phyloP scores from a whole-genome alignment of 331 rosid genomes.

The Pyracantha coccinea region DNA sequence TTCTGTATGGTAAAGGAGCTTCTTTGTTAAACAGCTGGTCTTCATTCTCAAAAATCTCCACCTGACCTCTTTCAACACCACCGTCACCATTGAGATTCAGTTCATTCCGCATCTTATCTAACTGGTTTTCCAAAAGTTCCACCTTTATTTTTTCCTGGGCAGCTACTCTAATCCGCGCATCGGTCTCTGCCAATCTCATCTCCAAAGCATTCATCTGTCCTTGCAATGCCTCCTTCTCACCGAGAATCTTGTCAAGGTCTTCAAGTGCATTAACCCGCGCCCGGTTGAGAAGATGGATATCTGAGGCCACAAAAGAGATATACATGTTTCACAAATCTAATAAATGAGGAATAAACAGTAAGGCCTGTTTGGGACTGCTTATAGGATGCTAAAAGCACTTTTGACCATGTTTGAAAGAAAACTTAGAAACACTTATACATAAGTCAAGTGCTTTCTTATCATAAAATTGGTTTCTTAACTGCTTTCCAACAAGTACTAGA shows the following conservation, averaged over 20 bases:
- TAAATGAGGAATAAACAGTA: not conserved
- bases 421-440: not conserved
- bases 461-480: not conserved
- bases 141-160: slow-evolving; percentile 63
- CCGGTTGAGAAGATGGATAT: slow-evolving; percentile 72
- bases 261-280: slow-evolving; percentile 71
- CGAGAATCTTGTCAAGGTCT: slow-evolving; percentile 65
- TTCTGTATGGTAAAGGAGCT: slow-evolving; percentile 15
- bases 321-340: slow-evolving; percentile 11
- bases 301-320: slow-evolving; percentile 33
- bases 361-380: not conserved
- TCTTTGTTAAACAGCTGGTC: slow-evolving; percentile 16
- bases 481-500: not conserved
- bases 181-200: slow-evolving; percentile 70
- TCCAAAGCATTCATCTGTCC: slow-evolving; percentile 63
- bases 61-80: slow-evolving; percentile 27
- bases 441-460: no score
- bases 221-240: slow-evolving; percentile 74
- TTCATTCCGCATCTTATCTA: slow-evolving; percentile 47
- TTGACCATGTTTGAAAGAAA: not conserved
- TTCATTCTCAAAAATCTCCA: slow-evolving; percentile 25
- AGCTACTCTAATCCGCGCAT: slow-evolving; percentile 53
- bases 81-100: slow-evolving; percentile 23
- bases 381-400: not conserved
- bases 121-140: slow-evolving; percentile 57